Percentiles rank a stretch among this genome's conserved stretches.
These are phyloP conservation scores for Trichosanthes cucumerina DNA, from an alignment of 306 rosid species.

Conservation along the genomic window DNA sequence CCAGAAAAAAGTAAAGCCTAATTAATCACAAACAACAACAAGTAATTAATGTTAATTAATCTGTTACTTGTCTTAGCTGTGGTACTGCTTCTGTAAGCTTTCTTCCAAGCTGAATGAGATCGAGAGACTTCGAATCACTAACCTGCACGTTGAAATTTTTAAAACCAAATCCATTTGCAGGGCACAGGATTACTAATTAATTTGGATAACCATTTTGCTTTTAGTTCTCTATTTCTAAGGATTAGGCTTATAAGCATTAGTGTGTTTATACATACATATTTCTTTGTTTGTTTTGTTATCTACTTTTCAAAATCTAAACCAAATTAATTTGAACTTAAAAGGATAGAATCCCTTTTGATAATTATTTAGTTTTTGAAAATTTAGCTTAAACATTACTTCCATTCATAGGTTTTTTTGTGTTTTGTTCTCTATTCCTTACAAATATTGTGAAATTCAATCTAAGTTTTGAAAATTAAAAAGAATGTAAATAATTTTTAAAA, in stretches of 20 bases:
- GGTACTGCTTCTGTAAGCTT: slow-evolving; percentile 29
- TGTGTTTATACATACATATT: neutral
- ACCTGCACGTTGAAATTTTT: slow-evolving; percentile 21
- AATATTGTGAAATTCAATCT: too few species aligned
- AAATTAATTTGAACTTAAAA: neutral
- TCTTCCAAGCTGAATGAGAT: slow-evolving; percentile 24
- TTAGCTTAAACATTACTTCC: neutral
- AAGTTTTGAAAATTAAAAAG: too few species aligned
- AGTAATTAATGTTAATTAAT: neutral
- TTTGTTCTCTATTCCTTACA: too few species aligned
- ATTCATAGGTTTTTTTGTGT: too few species aligned
- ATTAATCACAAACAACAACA: neutral
- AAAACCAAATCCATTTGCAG: neutral
- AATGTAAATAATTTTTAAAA: too few species aligned
- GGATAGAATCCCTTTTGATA: too few species aligned
- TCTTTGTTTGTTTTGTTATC: neutral
- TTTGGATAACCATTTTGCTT: neutral
- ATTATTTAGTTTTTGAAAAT: too few species aligned
- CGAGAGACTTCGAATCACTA: slow-evolving; percentile 16
- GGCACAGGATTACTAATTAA: neutral
- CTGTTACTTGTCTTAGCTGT: slow-evolving; percentile 2
- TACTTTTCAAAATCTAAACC: neutral
- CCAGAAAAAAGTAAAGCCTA: neutral
- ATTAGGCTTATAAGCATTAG: neutral
- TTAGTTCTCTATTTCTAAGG: neutral